A percentile compares a stretch with the other conserved stretches of the same genome.
Evolutionary conservation across 2,329 filamentous ascomycete genomes (phyloP).

Genomic region (Aspergillus alliaceus): DNA sequence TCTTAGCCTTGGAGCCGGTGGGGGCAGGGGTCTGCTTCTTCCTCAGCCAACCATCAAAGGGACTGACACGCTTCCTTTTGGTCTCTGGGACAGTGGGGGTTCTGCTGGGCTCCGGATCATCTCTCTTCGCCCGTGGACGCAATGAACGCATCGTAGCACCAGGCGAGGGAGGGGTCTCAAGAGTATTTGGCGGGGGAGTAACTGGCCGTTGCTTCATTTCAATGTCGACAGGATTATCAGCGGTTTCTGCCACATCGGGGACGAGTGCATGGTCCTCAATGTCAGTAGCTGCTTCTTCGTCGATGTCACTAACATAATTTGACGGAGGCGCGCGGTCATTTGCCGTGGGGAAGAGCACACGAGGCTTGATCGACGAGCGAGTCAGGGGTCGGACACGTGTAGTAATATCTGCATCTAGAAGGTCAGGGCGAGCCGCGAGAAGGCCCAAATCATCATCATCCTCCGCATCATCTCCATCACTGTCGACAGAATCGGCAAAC

Average conservation of each 20-base stretch:
- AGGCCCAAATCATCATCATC: conserved; percentile 46
- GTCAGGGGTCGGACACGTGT: conserved; percentile 51
- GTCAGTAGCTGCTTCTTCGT: conserved; percentile 57
- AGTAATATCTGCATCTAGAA: conserved; percentile 31
- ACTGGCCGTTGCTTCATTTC: conserved; percentile 19
- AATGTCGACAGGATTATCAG: conserved; percentile 16
- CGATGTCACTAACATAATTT: conserved; percentile 38
- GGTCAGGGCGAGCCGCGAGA: conserved; percentile 39
- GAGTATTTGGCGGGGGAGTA: conserved; percentile 23
- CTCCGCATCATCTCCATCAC: conserved; percentile 42
- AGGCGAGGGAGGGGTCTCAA: conserved; percentile 31
- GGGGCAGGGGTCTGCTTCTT: conserved; percentile 35
- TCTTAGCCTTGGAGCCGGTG: conserved; percentile 30
- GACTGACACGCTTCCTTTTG: conserved; percentile 37
- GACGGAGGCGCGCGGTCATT: conserved; percentile 42
- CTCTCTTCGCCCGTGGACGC: conserved; percentile 31
- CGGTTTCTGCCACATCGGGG: conserved; percentile 17
- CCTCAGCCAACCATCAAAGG: conserved; percentile 43
- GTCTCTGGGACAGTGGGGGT: conserved; percentile 25
- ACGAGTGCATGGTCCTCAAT: conserved; percentile 45
- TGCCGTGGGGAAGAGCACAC: conserved; percentile 57
- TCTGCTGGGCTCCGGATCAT: conserved; percentile 20
- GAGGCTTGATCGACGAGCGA: conserved; percentile 59
- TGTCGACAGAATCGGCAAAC: conserved; percentile 47
- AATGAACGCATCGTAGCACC: conserved; percentile 33